Evolutionary conservation across 148 eudicot species (phyloP), one percentile per base, ranked within the genome.

Genomic region (Rhododendron vialii): DNA sequence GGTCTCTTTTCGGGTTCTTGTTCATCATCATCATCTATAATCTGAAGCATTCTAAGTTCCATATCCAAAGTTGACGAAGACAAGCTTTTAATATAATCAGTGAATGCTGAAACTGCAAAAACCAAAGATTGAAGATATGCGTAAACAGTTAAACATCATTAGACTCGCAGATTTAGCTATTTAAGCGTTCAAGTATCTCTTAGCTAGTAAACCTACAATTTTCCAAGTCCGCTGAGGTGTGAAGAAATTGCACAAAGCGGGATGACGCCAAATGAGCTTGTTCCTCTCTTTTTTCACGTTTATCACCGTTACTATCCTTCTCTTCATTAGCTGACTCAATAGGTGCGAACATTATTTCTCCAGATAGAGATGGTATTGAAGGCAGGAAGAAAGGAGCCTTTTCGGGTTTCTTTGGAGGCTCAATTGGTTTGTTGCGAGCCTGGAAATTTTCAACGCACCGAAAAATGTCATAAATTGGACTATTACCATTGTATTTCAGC

Each of bases 21-120:
- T 50, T 90, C 91, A 20, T 95, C 92, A 63, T 91, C 96, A 81
- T 93, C 95, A 61, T 95, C 96, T 57, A 93, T 90, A 73, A 98
- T 95, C 90, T 95, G 99, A 89, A 98, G 96, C 96, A 98, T 90
- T 87, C 98, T 92, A 36, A 98, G 92, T 88, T 98, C 99, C 96
- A 98, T 89, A 89, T 98, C 99, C 94, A 98, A 89, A 71, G 93
- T 89, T 67, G 99, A 98, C 11, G 98, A 88, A 82, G 99, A 95
- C 78, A 94, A 85, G 82, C 97, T 90, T 87, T 98, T 98, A 20
- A 95, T 88, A 86, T 95, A 94, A 83, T 95, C 94, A 13, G 99
- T 98, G 87, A 95, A 95, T 57, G 93, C 92, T 24, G 93, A 89
- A 90, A 92, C 99, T 98, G 98, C 92, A 93, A 67, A 85, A 57